Base-by-base conservation (phyloP, 352 stramenopile species). In the Blastocystis sp. region DNA sequence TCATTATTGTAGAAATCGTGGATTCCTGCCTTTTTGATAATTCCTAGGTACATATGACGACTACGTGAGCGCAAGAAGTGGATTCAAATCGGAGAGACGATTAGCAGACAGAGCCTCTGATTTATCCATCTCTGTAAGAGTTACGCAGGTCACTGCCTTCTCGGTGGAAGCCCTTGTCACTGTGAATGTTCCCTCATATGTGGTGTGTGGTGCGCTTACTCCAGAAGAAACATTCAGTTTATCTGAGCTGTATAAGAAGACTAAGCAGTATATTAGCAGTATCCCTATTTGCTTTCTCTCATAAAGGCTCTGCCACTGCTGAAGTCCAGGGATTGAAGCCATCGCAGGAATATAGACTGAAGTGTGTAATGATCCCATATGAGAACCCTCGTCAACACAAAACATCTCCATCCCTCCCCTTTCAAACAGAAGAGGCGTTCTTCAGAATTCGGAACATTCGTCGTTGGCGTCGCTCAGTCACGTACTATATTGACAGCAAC, bases 391-490 rank as follows among this genome's bases (percentile, higher is more conserved):
- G 11, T 1, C 13, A 59, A n/a, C 50, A n/a, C 13, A 66, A 37
- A 66, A 26, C 37, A 24, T 66, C 56, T 13, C 56, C 13, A 9
- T n/a, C 16, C 9, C 24, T 66, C 56, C 18, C 56, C 16, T 66
- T 66, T 24, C 56, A 66, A 26, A 66, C 24, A 8, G 56, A 66
- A 66, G 56, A 66, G n/a, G 56, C 64, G 7, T 75, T 47, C 53
- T 79, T 79, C 68, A 24, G 30, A 20, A 79, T 79, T 56, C 30
- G 34, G 41, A 26, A 79, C 41, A 79, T 79, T n/a, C 37, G 37
- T 56, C 68, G 68, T 30, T 59, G 34, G 68, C 55, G 39, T 26
- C 30, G 41, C 20, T 37, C 41, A 20, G 41, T 79, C 26, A 59
- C 68, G 13, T 79, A 79, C 18, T 37, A 56, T 55, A 34, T 79